Base-by-base conservation (phyloP, 2,329 filamentous ascomycete genomes). In the Diaporthe ampelina region DNA sequence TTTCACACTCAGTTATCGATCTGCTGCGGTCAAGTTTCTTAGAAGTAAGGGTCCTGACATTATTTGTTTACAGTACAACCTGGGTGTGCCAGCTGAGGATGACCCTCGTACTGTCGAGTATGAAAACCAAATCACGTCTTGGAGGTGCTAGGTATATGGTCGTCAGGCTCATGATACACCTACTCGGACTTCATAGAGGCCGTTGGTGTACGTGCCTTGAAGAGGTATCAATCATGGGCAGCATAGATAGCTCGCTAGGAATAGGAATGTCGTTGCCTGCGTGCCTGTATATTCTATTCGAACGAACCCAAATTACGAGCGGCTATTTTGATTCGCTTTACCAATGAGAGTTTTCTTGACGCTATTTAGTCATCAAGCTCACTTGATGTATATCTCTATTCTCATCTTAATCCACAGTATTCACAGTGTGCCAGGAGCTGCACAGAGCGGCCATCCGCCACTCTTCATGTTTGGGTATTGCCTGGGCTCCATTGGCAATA, bases 101-200 rank as follows among this genome's bases (percentile, higher is more conserved):
- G 63, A 68, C 17, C 32, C 45, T 5, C 48, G 63, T 8, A 68
- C 48, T 35, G 48, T 68, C 15, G 21, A 26, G n/a, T 68, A 68
- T 9, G 48, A 68, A 10, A 68, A 68, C 48, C 29, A 68, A 10
- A 68, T 68, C n/a, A 54, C 63, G n/a, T 68, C 63, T 6, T 68
- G 63, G 63, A 40, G 48, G 45, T 68, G 63, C 32, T 68, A 68
- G 21, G n/a, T 40, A 54, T 11, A 6, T 11, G n/a, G 13, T 7
- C 8, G 3, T 1, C 1, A 11, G 7, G 21, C 10, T 13, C 9
- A 32, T 40, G 8, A 2, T n/a, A 8, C 8, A 8, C 7, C 21
- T 1, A 40, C 17, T 54, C 24, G 29, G 1, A 11, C 3, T 13
- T 4, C n/a, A 3, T 13, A 52, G n/a, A 19, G 13, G 29, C 10